These are phyloP conservation scores for Sporisorium iseilematis-ciliati DNA, from an alignment of 1,284 basidiomycete genomes.

Conservation along the genomic window DNA sequence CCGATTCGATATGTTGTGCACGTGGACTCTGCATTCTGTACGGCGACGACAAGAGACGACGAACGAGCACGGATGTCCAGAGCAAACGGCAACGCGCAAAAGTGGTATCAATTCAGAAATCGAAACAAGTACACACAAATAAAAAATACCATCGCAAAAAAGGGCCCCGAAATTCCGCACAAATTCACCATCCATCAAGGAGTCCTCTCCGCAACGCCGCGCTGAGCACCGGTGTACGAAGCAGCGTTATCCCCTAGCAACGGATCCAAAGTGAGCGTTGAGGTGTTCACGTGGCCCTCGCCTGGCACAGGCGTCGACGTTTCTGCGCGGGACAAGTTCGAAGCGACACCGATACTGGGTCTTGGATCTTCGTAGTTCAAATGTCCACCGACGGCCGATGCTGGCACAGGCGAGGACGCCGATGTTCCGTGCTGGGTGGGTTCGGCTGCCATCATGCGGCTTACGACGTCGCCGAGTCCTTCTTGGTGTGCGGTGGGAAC, in stretches of 20 bases:
- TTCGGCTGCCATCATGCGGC: conserved; percentile 43
- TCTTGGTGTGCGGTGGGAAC: conserved; percentile 37
- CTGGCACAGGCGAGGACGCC: conserved; percentile 8
- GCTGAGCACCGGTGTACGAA: conserved; percentile 6
- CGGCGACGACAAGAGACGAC: background rate
- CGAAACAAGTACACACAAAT: background rate
- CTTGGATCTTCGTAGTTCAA: conserved; percentile 19
- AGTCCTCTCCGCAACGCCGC: conserved; percentile 6
- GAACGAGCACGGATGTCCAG: background rate
- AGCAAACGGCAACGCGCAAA: background rate
- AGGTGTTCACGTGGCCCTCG: conserved; percentile 15
- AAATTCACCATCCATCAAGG: background rate
- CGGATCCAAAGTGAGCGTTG: conserved; percentile 34
- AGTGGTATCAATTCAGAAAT: background rate
- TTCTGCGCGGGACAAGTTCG: conserved; percentile 27
- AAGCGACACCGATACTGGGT: conserved; percentile 33
- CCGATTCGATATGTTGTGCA: no score
- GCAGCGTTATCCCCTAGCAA: conserved; percentile 37
- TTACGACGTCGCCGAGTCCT: conserved; percentile 40
- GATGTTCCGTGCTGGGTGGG: conserved; percentile 16
- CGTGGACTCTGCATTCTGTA: no score
- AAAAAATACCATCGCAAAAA: conserved; percentile 1
- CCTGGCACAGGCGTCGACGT: conserved; percentile 9
- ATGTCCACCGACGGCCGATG: conserved; percentile 13
- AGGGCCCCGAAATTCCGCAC: background rate